Base-by-base conservation (phyloP, 1,139 yeast species). In the Suhomyces ambrosiae region DNA sequence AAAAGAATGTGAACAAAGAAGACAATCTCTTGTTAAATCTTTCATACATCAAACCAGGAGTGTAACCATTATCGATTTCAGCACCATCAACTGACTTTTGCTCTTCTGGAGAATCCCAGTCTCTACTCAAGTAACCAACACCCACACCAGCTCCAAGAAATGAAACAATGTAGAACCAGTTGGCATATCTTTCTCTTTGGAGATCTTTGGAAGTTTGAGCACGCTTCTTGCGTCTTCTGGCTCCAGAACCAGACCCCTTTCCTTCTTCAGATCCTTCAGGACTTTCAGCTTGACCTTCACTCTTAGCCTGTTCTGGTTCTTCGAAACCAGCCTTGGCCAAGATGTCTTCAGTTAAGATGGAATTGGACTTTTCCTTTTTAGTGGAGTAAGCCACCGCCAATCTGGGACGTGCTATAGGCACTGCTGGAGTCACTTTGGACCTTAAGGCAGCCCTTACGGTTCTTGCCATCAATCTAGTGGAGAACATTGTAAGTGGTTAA, bases 241-340 rank as follows among this genome's bases (percentile, higher is more conserved):
- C n/a, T n/a, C n/a, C n/a, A n/a, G n/a, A n/a, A n/a, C n/a, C n/a
- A n/a, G n/a, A 41, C 42, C 55, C 21, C 21, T 18, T 33, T 27
- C 32, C 47, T 22, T 22, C 37, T 35, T 25, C 25, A 10, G 10
- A 8, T 1, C 6, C 25, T n/a, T 18, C 23, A 32, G 23, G 25
- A 11, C 11, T 23, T 17, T 25, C 31, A 14, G 40, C 27, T 45
- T 32, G 18, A 33, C 45, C 40, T 3, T 16, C 26, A 15, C 6
- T 22, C 27, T 37, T 25, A n/a, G 29, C 4, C 3, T 17, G 48
- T 27, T 45, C 49, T 19, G 41, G 33, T 10, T 68, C 74, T 35
- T 71, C 95, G 45, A 89, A 80, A 29, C 96, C 96, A 7, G 96
- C 96, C 54, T 82, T 80, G 21, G 85, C 83, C 46, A 89, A 72